Percentiles rank a stretch among this genome's conserved stretches.
phyloP scores from a whole-genome alignment of 2,329 filamentous ascomycete species.

The Hymenoscyphus fraxineus region DNA sequence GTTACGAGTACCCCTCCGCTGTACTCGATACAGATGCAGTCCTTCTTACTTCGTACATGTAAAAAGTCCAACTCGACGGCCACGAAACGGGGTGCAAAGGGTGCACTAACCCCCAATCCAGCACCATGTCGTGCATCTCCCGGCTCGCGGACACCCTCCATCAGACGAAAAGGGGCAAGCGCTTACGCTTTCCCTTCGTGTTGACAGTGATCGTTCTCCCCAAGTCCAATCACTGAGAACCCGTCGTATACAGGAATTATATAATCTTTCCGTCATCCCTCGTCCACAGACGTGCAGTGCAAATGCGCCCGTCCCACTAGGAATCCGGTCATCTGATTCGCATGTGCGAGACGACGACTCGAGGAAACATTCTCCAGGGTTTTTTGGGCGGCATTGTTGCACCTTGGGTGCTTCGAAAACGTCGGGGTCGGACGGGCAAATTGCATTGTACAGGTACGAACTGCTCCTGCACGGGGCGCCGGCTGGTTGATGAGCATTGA shows the following conservation, averaged over 20 bases:
- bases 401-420: background rate
- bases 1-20: background rate
- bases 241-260: background rate
- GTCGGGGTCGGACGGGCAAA: background rate
- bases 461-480: background rate
- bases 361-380: background rate
- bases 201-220: background rate
- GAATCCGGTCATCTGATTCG: background rate
- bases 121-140: background rate
- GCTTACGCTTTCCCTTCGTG: background rate
- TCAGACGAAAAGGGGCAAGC: background rate
- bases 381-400: background rate
- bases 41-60: no score
- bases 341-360: background rate
- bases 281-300: background rate
- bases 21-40: background rate
- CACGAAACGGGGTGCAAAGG: background rate
- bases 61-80: background rate
- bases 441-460: slow-evolving; percentile 1
- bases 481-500: background rate
- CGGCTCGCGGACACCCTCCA: background rate
- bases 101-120: background rate
- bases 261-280: background rate
- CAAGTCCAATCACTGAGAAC: background rate
- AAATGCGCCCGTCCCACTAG: background rate